These are phyloP conservation scores for Porogramme epimiltina DNA, from an alignment of 1,284 basidiomycete species.

Conservation along the genomic window DNA sequence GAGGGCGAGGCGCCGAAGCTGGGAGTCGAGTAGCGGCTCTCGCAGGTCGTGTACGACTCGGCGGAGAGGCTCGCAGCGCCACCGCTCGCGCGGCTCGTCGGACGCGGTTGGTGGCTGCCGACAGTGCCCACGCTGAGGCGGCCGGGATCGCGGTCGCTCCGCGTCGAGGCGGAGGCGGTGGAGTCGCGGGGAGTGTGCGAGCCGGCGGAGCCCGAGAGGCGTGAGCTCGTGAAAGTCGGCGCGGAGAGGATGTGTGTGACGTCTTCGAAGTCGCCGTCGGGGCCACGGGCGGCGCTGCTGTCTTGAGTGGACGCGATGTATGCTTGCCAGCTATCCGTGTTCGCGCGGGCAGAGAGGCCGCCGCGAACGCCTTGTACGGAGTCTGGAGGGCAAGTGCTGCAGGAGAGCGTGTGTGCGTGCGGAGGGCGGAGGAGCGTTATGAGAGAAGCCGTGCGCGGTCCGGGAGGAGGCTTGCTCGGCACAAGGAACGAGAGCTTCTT, in stretches of 20 bases:
- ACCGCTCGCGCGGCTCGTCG: constrained; percentile 24
- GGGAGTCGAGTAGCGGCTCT: constrained; percentile 31
- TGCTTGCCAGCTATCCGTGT: too few species aligned
- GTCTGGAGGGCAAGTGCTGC: constrained; percentile 20
- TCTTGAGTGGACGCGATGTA: too few species aligned
- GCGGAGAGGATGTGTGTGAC: constrained; percentile 31
- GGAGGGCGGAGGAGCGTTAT: constrained; percentile 11
- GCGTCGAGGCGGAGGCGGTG: constrained; percentile 2
- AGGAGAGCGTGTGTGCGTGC: constrained; percentile 17
- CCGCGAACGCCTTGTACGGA: constrained; percentile 14
- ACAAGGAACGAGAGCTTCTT: constrained; percentile 13
- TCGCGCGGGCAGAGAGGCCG: constrained; percentile 14
- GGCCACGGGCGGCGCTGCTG: constrained; percentile 9
- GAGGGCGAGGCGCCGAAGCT: constrained; percentile 16
- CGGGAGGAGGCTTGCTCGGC: constrained; percentile 15
- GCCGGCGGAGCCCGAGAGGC: constrained; percentile 6
- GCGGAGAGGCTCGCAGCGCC: constrained; percentile 29
- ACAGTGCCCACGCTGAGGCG: constrained; percentile 1
- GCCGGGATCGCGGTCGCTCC: background rate
- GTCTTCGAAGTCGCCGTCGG: constrained; percentile 27
- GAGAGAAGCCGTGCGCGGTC: constrained; percentile 1
- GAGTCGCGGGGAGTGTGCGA: background rate
- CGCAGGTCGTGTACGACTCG: constrained; percentile 34
- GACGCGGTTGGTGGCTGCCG: constrained; percentile 2
- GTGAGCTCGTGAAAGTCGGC: constrained; percentile 19